These are phyloP conservation scores for Elongisporangium prolatum DNA, from an alignment of 352 stramenopile species.

Conservation along the genomic window DNA sequence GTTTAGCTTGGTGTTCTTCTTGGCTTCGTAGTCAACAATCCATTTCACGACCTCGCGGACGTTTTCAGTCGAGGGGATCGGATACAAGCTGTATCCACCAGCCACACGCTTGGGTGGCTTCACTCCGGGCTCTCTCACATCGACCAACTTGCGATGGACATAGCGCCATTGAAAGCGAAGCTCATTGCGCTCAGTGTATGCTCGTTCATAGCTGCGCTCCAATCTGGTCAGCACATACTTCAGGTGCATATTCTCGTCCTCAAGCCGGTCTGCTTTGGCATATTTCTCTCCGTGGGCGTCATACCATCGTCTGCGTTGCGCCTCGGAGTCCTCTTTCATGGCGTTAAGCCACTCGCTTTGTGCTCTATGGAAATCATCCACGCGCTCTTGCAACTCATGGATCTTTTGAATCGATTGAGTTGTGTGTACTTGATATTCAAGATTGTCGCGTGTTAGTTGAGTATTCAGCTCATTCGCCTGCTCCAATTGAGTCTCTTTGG, in stretches of 20 bases:
- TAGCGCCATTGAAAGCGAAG: conserved; percentile 30
- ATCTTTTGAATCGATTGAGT: neutral
- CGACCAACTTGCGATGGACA: conserved; percentile 28
- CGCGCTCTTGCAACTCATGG: neutral
- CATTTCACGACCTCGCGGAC: conserved; percentile 37
- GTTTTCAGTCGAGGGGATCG: conserved; percentile 20
- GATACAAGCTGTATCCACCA: conserved; percentile 33
- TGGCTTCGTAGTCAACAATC: conserved; percentile 37
- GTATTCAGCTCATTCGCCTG: neutral
- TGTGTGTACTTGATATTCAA: neutral
- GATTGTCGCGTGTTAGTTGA: neutral
- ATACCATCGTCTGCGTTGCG: neutral
- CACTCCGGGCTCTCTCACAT: conserved; percentile 22
- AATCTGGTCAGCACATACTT: conserved; percentile 12
- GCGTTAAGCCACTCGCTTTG: neutral
- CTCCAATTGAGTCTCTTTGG: neutral
- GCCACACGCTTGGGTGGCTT: conserved; percentile 26
- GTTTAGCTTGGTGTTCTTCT: conserved; percentile 17
- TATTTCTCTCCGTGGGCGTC: neutral
- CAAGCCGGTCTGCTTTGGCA: neutral
- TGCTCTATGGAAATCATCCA: neutral
- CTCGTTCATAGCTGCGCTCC: conserved; percentile 13
- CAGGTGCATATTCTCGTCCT: neutral
- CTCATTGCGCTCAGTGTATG: conserved; percentile 19
- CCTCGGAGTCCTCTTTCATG: neutral